phyloP scores from a whole-genome alignment of 495 filamentous ascomycete species.

The Bacidia gigantensis region DNA sequence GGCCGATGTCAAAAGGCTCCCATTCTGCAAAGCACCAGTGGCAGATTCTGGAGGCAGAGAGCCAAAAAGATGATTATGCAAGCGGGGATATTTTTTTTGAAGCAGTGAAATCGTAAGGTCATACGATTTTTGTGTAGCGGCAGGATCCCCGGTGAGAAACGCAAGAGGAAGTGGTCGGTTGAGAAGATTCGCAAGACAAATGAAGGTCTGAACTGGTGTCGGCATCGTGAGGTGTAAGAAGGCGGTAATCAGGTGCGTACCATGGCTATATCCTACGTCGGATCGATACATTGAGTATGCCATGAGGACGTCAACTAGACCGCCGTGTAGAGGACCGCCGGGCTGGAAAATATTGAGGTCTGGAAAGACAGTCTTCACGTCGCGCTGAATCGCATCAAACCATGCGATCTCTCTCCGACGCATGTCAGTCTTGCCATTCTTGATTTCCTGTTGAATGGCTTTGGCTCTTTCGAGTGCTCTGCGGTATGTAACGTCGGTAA shows the following conservation, averaged over 20 bases:
- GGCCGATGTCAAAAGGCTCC: no score
- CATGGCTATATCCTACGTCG: slow-evolving; percentile 82
- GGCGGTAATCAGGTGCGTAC: slow-evolving; percentile 77
- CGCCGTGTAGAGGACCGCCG: slow-evolving; percentile 59
- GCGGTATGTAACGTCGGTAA: slow-evolving; percentile 61
- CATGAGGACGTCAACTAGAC: slow-evolving; percentile 64
- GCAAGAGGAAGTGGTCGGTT: slow-evolving; percentile 81
- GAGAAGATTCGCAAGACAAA: slow-evolving; percentile 72
- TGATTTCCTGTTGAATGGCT: slow-evolving; percentile 43
- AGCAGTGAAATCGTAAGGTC: slow-evolving; percentile 57
- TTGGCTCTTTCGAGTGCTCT: slow-evolving; percentile 65
- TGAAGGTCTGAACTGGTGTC: slow-evolving; percentile 57
- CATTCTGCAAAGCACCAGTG: not conserved
- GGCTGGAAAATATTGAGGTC: slow-evolving; percentile 73
- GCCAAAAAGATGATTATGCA: slow-evolving; percentile 53
- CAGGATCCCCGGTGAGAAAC: slow-evolving; percentile 66
- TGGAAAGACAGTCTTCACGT: slow-evolving; percentile 58
- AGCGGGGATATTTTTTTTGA: slow-evolving; percentile 52
- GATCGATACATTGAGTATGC: slow-evolving; percentile 90
- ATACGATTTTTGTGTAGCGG: slow-evolving; percentile 59
- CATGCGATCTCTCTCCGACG: slow-evolving; percentile 41
- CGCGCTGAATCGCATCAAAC: slow-evolving; percentile 55
- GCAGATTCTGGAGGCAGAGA: slow-evolving; percentile 1
- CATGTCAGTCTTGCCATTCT: slow-evolving; percentile 26
- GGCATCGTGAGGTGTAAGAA: slow-evolving; percentile 76